phyloP scores from a whole-genome alignment of 768 basidiomycete genomes.

The Hortiboletus flavorubellus region DNA sequence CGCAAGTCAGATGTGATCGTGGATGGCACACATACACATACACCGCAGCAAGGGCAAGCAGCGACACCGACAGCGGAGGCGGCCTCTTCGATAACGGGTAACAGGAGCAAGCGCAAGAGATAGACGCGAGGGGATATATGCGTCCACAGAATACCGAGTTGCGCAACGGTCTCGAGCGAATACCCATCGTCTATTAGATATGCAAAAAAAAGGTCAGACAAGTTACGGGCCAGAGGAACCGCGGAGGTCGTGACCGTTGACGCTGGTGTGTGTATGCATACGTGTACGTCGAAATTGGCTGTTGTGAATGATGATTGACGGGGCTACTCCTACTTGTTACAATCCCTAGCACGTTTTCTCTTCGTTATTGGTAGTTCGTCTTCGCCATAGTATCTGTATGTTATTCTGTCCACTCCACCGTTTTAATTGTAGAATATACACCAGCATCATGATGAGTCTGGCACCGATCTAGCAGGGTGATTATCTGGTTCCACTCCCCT shows the following conservation, averaged over 20 bases:
- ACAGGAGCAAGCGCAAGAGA: conserved; percentile 30
- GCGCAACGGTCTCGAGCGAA: background rate
- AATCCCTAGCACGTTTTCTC: background rate
- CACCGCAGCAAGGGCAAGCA: background rate
- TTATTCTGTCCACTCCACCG: background rate
- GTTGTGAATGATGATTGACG: background rate
- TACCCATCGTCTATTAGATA: background rate
- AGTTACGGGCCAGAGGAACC: too few relatives aligned
- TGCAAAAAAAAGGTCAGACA: background rate
- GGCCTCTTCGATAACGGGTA: conserved; percentile 9
- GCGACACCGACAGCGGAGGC: background rate
- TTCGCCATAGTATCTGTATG: conserved; percentile 1
- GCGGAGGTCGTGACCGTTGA: background rate
- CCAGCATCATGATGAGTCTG: too few relatives aligned
- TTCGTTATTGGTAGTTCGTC: background rate
- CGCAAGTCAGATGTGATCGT: conserved; percentile 37
- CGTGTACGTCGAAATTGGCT: background rate
- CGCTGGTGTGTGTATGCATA: background rate
- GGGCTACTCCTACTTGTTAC: background rate
- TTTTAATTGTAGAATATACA: background rate
- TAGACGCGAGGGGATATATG: conserved; percentile 5
- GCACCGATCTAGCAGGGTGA: too few relatives aligned
- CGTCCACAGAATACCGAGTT: background rate
- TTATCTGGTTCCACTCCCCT: too few relatives aligned
- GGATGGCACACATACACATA: conserved; percentile 11